Evolutionary conservation across 2,329 filamentous ascomycete genomes (phyloP).

Genomic region (Phaeosphaeria sp.): DNA sequence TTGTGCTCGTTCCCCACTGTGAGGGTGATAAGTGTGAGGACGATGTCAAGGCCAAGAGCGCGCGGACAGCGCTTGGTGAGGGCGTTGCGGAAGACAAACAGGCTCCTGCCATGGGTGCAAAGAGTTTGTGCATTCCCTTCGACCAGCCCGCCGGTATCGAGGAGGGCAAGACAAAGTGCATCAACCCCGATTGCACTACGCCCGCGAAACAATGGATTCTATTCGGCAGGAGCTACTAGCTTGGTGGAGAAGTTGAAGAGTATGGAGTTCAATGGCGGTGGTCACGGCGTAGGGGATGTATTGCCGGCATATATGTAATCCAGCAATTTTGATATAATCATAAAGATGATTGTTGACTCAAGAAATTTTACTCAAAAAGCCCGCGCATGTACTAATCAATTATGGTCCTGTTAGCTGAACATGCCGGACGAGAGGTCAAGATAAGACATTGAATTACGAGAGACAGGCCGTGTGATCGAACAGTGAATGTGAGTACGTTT

Average conservation of each 20-base stretch:
- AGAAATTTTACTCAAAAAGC: background rate
- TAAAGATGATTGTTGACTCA: slow-evolving; percentile 2
- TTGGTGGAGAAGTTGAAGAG: background rate
- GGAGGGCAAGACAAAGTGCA: slow-evolving; percentile 84
- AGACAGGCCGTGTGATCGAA: background rate
- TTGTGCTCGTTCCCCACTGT: slow-evolving; percentile 91
- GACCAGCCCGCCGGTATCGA: slow-evolving; percentile 84
- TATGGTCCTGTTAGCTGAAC: no score
- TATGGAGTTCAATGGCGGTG: slow-evolving; percentile 25
- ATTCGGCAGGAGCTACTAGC: slow-evolving; percentile 70
- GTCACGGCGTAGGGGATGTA: slow-evolving; percentile 14
- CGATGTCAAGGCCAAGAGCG: slow-evolving; percentile 90
- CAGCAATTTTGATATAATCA: slow-evolving; percentile 9
- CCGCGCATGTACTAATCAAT: background rate
- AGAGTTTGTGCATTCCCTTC: slow-evolving; percentile 79
- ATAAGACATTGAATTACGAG: background rate
- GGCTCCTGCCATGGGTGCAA: slow-evolving; percentile 77
- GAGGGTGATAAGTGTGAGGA: slow-evolving; percentile 86
- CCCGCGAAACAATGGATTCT: slow-evolving; percentile 87
- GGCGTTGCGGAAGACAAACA: slow-evolving; percentile 77
- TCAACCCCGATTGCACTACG: slow-evolving; percentile 82
- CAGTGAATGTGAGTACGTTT: background rate
- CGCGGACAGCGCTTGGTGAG: slow-evolving; percentile 71
- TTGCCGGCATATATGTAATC: slow-evolving; percentile 7
- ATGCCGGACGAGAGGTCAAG: no score